Base-by-base conservation (phyloP, 257 asterid genomes). In the Agastache rugosa region DNA sequence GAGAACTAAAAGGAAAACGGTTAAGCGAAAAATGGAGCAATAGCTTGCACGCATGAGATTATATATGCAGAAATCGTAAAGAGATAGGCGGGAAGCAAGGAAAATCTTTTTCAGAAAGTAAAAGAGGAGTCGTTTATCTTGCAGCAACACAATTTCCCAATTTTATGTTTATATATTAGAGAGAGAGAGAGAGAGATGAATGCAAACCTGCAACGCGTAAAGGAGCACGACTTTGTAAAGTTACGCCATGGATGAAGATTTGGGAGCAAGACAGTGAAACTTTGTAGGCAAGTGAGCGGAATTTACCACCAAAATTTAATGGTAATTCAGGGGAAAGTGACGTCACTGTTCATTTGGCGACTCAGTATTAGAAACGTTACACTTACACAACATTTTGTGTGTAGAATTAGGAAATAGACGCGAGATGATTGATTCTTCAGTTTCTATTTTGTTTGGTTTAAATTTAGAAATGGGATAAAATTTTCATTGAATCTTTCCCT, bases 21-120 rank as follows among this genome's bases (percentile, higher is more conserved):
- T 86, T 84, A 58, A 67, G 78, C 74, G 25, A 71, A 75, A 31
- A 54, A 70, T 75, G 62, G 53, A 77, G 83, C 72, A 83, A 88
- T 87, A 75, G 86, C 97, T 92, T 92, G 97, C 93, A 92, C 97
- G 97, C 97, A 87, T 88, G 16, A 63, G 77, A 65, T 83, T 79
- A 58, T 82, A 44, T 22, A 2, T 8, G 80, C 81, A 44, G 50
- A 48, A 39, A 74, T 77, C 73, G 82, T 74, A 80, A 80, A 89
- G 89, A 85, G 69, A 80, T 77, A 90, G 84, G 91, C 92, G 86
- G 97, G 90, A 92, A 90, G 96, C 96, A 88, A 92, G 75, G 78
- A 25, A 42, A 79, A 25, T 71, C 83, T 59, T 74, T 65, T 47
- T 51, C 74, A 39, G 42, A 48, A 82, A 78, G 80, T 22, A 56